Conservation (phyloP, 2,329 filamentous ascomycete species). For the Neurospora sp. region DNA sequence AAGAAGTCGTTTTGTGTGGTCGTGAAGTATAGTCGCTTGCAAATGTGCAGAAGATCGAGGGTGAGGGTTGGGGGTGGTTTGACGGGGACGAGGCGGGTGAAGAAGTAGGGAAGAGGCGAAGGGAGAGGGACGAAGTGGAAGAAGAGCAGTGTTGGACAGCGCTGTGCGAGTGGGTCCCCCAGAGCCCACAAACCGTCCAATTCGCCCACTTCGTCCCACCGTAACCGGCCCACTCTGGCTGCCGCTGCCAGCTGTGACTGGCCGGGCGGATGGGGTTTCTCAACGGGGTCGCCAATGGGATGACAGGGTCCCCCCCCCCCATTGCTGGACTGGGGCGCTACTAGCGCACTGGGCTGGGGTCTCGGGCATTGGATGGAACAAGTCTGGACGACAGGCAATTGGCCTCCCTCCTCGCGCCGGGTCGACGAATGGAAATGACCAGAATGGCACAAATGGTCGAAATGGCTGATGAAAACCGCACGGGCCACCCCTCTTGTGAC, state of each 20-base stretch:
- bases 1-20: constrained; percentile 7
- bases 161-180: constrained; percentile 10
- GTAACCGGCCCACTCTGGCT: background rate
- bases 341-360: background rate
- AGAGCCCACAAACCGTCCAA: background rate
- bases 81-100: constrained; percentile 14
- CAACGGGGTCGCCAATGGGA: constrained; percentile 11
- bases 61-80: constrained; percentile 12
- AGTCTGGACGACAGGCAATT: background rate
- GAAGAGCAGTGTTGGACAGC: constrained; percentile 17
- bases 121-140: constrained; percentile 13
- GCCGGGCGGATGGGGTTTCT: constrained; percentile 9
- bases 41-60: constrained; percentile 10
- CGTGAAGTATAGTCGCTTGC: constrained; percentile 3
- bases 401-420: background rate
- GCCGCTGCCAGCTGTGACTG: constrained; percentile 1
- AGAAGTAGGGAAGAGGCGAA: constrained; percentile 20
- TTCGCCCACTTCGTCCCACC: background rate
- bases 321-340: background rate
- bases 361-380: background rate
- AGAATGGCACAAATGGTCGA: background rate
- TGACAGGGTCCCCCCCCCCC: background rate
- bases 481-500: constrained; percentile 12
- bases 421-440: background rate
- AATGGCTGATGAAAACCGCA: constrained; percentile 3